Conservation (phyloP, 306 rosid species). For the Quercus mongolica region DNA sequence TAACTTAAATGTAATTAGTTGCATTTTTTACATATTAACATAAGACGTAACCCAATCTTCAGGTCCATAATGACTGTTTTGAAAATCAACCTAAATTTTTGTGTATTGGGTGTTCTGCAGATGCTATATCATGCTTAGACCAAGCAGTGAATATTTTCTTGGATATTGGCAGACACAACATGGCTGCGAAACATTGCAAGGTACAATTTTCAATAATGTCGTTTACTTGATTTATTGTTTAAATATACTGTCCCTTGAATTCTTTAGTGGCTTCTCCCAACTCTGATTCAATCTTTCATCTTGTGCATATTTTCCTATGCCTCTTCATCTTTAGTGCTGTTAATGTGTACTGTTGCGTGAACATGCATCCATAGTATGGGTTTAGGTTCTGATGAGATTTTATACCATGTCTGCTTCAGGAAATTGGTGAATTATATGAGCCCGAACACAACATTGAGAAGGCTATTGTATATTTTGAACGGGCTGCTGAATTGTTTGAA, state of each 20-base stretch:
- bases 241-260: neutral
- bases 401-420: constrained; percentile 20
- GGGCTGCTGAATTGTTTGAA: constrained; percentile 45
- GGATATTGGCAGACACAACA: constrained; percentile 43
- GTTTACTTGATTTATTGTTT: neutral
- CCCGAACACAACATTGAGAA: constrained; percentile 29
- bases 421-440: constrained; percentile 48
- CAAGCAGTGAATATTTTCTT: constrained; percentile 38
- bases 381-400: constrained; percentile 1
- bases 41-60: neutral
- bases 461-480: constrained; percentile 36
- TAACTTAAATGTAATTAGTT: neutral
- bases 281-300: constrained; percentile 3
- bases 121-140: constrained; percentile 46
- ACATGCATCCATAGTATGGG: neutral
- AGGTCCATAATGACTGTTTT: neutral
- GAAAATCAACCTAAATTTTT: neutral
- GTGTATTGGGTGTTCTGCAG: constrained; percentile 16
- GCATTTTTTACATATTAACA: neutral
- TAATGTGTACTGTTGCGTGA: neutral
- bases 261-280: neutral
- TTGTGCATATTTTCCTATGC: neutral
- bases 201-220: neutral
- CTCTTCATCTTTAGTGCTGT: constrained; percentile 2
- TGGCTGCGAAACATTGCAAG: constrained; percentile 54